Conservation (phyloP, 257 asterid species). For the Solanum microdontum region DNA sequence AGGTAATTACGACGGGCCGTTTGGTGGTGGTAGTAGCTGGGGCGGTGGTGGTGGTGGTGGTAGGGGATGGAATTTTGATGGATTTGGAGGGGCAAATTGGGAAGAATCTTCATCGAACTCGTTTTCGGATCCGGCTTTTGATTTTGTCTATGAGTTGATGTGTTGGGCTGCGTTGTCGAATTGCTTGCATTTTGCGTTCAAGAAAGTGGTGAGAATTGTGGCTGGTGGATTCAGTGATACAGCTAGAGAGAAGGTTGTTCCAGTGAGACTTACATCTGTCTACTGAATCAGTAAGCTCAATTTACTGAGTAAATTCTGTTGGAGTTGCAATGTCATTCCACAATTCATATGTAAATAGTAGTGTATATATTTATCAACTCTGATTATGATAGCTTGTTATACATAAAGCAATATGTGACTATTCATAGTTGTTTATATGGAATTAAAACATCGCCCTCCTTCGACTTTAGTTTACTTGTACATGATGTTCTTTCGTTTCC, state of each 20-base stretch:
- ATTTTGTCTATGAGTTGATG: constrained; percentile 72
- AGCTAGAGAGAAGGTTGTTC: constrained; percentile 46
- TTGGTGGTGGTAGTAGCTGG: constrained; percentile 11
- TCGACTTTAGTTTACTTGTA: neutral
- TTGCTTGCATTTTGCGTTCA: constrained; percentile 71
- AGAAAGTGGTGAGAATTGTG: constrained; percentile 53
- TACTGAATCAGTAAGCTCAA: constrained; percentile 31
- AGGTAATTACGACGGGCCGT: constrained; percentile 22
- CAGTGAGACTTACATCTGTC: constrained; percentile 33
- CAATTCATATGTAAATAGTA: constrained; percentile 11
- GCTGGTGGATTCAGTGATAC: constrained; percentile 43
- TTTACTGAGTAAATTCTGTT: neutral
- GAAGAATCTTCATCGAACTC: constrained; percentile 42
- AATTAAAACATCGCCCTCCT: neutral
- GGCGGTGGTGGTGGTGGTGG: constrained; percentile 31
- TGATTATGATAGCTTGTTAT: neutral
- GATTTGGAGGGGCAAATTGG: constrained; percentile 60
- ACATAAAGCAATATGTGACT: neutral
- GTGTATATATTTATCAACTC: neutral
- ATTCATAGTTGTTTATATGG: neutral
- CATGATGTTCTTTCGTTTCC: neutral
- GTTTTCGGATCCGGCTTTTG: constrained; percentile 77
- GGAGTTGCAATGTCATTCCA: neutral
- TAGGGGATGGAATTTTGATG: constrained; percentile 54
- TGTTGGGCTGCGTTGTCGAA: constrained; percentile 74